Percentiles rank a stretch among this genome's conserved stretches.
Evolutionary conservation across 1,139 yeast genomes (phyloP).

Genomic region (Nakaseomyces glabratus): DNA sequence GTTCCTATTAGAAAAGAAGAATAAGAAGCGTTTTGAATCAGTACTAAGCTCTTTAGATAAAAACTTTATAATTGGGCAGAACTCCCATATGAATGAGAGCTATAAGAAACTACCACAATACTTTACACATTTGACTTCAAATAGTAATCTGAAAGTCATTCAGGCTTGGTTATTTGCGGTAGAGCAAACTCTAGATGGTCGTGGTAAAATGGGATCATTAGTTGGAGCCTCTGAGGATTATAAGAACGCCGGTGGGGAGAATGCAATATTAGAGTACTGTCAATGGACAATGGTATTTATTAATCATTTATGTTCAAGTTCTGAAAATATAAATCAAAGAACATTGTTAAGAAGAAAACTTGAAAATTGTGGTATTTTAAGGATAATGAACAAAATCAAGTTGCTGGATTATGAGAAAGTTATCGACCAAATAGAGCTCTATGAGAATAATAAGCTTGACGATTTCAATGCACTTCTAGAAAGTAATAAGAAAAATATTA

Average conservation of each 20-base stretch:
- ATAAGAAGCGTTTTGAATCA: conserved; percentile 30
- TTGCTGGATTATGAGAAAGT: conserved; percentile 56
- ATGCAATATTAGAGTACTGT: conserved; percentile 70
- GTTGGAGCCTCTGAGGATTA: conserved; percentile 94
- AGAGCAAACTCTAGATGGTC: conserved; percentile 69
- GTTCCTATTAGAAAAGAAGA: conserved; percentile 43
- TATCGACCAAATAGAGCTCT: conserved; percentile 56
- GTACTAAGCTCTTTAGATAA: conserved; percentile 21
- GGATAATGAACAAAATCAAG: conserved; percentile 53
- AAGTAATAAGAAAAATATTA: conserved; percentile 50
- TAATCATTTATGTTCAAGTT: conserved; percentile 60
- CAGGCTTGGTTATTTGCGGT: conserved; percentile 81
- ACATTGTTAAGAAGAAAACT: conserved; percentile 71
- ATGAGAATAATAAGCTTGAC: conserved; percentile 54
- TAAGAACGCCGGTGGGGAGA: conserved; percentile 51
- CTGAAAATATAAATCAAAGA: conserved; percentile 57
- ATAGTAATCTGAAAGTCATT: conserved; percentile 45
- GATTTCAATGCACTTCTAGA: conserved; percentile 62
- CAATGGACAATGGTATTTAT: conserved; percentile 69
- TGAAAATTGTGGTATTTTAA: conserved; percentile 63
- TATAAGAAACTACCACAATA: conserved; percentile 16
- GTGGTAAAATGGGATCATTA: conserved; percentile 80
- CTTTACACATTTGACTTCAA: conserved; percentile 15
- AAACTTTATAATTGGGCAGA: conserved; percentile 29
- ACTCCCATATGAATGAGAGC: conserved; percentile 46